These are phyloP conservation scores for Geosiphon pyriformis DNA, from an alignment of 192 early-diverging fungal genomes.

Conservation along the genomic window DNA sequence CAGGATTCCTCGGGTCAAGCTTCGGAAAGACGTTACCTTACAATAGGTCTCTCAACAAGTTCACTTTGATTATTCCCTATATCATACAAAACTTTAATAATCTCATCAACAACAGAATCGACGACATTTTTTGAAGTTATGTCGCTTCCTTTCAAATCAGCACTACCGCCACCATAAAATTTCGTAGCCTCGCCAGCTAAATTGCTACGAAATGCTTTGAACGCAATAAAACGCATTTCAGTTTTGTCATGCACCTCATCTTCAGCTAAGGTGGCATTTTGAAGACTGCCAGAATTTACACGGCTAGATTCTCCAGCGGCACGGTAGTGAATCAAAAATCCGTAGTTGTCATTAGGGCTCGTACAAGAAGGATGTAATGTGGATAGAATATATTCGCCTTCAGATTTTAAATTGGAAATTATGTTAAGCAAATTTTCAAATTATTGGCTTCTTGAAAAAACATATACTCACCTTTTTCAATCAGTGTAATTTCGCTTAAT, in stretches of 20 bases:
- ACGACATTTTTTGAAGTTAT: slow-evolving; percentile 29
- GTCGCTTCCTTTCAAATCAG: neutral
- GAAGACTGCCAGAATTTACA: slow-evolving; percentile 47
- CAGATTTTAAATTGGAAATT: neutral
- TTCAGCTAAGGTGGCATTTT: slow-evolving; percentile 29
- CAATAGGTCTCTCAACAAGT: slow-evolving; percentile 34
- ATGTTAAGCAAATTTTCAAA: neutral
- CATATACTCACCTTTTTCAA: slow-evolving; percentile 48
- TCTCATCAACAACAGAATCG: slow-evolving; percentile 30
- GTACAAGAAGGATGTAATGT: slow-evolving; percentile 31
- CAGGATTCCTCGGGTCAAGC: neutral
- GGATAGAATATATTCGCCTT: slow-evolving; percentile 40
- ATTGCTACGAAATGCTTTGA: slow-evolving; percentile 40
- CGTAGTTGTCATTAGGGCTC: slow-evolving; percentile 44
- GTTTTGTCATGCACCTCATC: slow-evolving; percentile 17
- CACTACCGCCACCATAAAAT: slow-evolving; percentile 13
- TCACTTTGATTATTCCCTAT: slow-evolving; percentile 20
- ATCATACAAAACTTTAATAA: slow-evolving; percentile 24
- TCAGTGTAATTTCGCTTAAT: slow-evolving; percentile 44
- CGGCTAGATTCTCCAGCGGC: slow-evolving; percentile 43
- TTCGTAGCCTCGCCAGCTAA: slow-evolving; percentile 32
- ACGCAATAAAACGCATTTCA: slow-evolving; percentile 26
- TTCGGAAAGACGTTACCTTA: slow-evolving; percentile 28
- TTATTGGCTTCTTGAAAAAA: neutral
- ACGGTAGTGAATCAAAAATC: slow-evolving; percentile 41